Base-by-base conservation (phyloP, 352 stramenopile genomes). In the Phytophthora agathidicida region DNA sequence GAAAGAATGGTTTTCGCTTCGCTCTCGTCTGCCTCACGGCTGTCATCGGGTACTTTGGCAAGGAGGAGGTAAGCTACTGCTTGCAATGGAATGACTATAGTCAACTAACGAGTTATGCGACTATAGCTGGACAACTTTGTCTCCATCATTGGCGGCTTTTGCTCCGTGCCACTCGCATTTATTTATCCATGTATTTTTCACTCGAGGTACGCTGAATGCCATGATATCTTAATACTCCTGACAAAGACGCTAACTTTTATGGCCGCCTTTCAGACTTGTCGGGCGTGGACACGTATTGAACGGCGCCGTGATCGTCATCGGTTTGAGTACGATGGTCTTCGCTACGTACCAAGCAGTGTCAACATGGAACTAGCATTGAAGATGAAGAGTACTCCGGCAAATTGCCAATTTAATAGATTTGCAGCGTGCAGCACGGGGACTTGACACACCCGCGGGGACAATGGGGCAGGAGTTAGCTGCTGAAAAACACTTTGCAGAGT, bases 101-200 rank as follows among this genome's bases (percentile, higher is more conserved):
- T n/a, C n/a, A n/a, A n/a, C n/a, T n/a, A n/a, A n/a, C n/a, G n/a
- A n/a, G n/a, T 54, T 36, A 35, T 30, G 19, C 16, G 22, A 11
- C 42, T 46, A 19, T 33, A 80, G 64, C 59, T 88, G 30, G 78
- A 88, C 47, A 83, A 81, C 52, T 86, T 88, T 39, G 78, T 88
- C 16, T 76, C 78, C 26, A 72, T 86, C 42, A 80, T 88, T 53
- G 78, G 78, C 4, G 78, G 75, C 5, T 88, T 88, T 49, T 88
- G 78, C 63, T 88, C 75, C 28, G 78, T 88, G 22, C 78, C 78
- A 11, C 70, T 88, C 3, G 78, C 75, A 19, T 88, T 88, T 48
- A 86, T 88, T 59, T 88, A 88, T 48, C 78, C 78, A 24, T 84
- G 75, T 38, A 56, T 86, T 16, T 88, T 88, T 50, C 78, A 88